Base-by-base conservation (phyloP, 2,329 filamentous ascomycete species). In the Capronia coronata region DNA sequence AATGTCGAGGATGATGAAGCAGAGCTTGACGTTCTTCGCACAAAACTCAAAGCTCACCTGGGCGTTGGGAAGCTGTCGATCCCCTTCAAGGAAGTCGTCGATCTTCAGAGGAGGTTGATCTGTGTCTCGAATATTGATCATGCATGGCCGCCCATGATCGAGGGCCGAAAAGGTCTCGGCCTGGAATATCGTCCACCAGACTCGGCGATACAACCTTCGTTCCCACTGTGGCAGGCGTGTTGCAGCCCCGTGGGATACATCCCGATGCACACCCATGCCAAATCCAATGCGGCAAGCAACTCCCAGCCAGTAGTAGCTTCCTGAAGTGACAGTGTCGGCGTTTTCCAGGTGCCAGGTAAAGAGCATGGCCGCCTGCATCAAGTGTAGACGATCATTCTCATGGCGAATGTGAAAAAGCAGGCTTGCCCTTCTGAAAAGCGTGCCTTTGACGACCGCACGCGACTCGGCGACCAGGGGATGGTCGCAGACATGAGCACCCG, bases 301-400 rank as follows among this genome's bases (percentile, higher is more conserved):
- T 2, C 76, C 76, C 8, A 78, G 67, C 75, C 75, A 78, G 51
- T 71, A 65, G 54, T 69, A 76, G 11, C 74, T 70, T 54, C 78
- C 77, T 35, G 74, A 73, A 3, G 74, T 65, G 5, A 78, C 71
- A 60, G 78, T 75, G 53, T 79, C 76, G 18, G 75, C 73, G 11
- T 73, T 71, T 39, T 79, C 73, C 1, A 74, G 73, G 54, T 77
- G 72, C 76, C 76, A 79, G 1, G 75, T 78, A 44, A 79, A 56
- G 1, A 79, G 67, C 16, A 79, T 63, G 1, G 75, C 74, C 2
- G 72, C 72, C 60, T 79, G 76, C n/a, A 79, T 68, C 43, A 78
- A 66, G 25, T 71, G 69, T 51, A 75, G 71, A n/a, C 76, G 69
- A 55, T 79, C 75, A 19, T 73, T 69, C 54, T 79, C 76, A 29